phyloP scores from a whole-genome alignment of 2,329 filamentous ascomycete species.

The Aspergillus sp. region DNA sequence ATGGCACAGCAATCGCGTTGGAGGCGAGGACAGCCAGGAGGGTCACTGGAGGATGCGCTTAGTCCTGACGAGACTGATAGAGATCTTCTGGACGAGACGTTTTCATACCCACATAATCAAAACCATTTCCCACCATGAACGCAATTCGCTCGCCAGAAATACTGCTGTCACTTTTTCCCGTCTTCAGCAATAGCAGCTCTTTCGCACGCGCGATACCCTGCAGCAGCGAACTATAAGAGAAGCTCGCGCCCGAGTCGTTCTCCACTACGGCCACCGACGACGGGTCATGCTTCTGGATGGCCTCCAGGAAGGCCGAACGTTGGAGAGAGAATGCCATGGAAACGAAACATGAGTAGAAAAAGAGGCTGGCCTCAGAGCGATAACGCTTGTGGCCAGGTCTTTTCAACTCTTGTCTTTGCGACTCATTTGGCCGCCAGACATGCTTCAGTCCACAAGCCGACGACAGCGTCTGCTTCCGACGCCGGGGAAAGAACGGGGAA shows the following conservation, averaged over 20 bases:
- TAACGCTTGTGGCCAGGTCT: not conserved
- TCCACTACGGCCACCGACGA: not conserved
- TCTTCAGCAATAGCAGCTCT: not conserved
- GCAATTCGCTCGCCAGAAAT: slow-evolving; percentile 68
- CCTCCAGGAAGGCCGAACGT: not conserved
- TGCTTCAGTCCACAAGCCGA: no score
- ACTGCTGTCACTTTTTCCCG: not conserved
- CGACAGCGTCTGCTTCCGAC: not conserved
- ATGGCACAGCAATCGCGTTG: not conserved
- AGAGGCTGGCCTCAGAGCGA: not conserved
- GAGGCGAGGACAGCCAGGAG: slow-evolving; percentile 55
- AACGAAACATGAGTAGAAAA: not conserved
- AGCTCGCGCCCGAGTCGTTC: not conserved
- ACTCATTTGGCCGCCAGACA: not conserved
- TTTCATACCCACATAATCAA: slow-evolving; percentile 89
- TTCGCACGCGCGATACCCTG: not conserved
- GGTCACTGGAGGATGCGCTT: slow-evolving; percentile 39
- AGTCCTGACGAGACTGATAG: slow-evolving; percentile 6
- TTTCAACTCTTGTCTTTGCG: not conserved
- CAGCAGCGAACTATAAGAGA: not conserved
- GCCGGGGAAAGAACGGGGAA: not conserved
- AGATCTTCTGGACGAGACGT: not conserved
- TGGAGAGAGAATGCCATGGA: not conserved
- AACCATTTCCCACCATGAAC: slow-evolving; percentile 91
- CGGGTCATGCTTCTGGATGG: not conserved